These are phyloP conservation scores for Xylaria sp. DNA, from an alignment of 2,329 filamentous ascomycete genomes.

Conservation along the genomic window DNA sequence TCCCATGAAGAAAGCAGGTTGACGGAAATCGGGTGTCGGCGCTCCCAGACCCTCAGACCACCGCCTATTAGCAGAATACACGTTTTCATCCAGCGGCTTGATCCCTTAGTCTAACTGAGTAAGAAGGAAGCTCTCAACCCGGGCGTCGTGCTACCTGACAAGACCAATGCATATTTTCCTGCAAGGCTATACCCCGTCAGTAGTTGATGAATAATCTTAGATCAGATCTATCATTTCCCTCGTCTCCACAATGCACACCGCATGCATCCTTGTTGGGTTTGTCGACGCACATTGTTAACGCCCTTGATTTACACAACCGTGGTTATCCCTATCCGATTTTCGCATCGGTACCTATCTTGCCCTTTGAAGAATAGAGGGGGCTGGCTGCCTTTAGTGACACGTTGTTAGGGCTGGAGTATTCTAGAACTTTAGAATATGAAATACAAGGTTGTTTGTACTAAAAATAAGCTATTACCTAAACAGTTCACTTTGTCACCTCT, in stretches of 20 bases:
- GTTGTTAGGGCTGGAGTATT: slow-evolving; percentile 19
- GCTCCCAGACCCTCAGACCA: background rate
- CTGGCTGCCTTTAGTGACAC: slow-evolving; percentile 2
- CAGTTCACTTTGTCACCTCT: background rate
- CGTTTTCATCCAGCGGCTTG: background rate
- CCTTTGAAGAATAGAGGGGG: background rate
- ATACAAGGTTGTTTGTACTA: background rate
- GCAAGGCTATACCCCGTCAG: slow-evolving; percentile 12
- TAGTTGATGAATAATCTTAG: background rate
- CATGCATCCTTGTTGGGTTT: background rate
- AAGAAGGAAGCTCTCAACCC: background rate
- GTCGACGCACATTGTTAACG: background rate
- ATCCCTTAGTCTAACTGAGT: background rate
- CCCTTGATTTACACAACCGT: background rate
- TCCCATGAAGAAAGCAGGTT: background rate
- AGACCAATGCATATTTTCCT: background rate
- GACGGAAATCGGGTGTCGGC: background rate
- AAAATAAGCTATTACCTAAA: background rate
- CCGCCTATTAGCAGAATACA: slow-evolving; percentile 7
- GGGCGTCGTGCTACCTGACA: slow-evolving; percentile 7
- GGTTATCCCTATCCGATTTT: background rate
- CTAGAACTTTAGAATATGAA: background rate
- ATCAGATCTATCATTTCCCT: slow-evolving; percentile 9
- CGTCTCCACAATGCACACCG: background rate
- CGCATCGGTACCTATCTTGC: background rate